These are phyloP conservation scores for Prunella vulgaris DNA, from an alignment of 257 asterid genomes.

Conservation along the genomic window DNA sequence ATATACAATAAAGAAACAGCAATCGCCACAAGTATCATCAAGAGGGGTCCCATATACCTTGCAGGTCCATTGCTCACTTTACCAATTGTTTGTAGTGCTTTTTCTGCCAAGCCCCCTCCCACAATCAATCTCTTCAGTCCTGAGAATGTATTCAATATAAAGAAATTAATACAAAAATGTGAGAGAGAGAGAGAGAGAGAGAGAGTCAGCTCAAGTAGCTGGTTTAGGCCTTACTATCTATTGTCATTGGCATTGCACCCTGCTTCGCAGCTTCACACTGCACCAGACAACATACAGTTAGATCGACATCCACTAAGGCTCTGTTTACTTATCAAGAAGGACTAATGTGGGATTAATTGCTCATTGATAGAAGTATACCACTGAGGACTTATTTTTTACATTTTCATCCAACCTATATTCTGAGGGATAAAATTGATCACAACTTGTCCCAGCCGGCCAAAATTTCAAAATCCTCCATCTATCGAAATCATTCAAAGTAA, in stretches of 20 bases:
- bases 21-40: conserved; percentile 19
- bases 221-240: conserved; percentile 44
- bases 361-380: background rate
- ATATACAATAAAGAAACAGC: conserved; percentile 3
- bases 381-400: background rate
- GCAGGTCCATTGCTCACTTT: background rate
- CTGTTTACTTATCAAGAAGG: background rate
- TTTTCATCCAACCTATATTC: background rate
- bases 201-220: background rate
- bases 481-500: background rate
- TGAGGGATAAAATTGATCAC: background rate
- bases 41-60: conserved; percentile 14
- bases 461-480: background rate
- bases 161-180: background rate
- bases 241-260: conserved; percentile 20
- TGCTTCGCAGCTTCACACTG: conserved; percentile 32
- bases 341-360: background rate
- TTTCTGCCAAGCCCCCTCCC: conserved; percentile 6
- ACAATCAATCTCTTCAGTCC: conserved; percentile 24
- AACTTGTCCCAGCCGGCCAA: background rate
- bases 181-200: background rate
- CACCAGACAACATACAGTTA: conserved; percentile 11
- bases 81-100: background rate
- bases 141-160: conserved; percentile 2
- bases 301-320: background rate